These are phyloP conservation scores for Jaltomata sinuosa DNA, from an alignment of 257 asterid species.

Conservation along the genomic window DNA sequence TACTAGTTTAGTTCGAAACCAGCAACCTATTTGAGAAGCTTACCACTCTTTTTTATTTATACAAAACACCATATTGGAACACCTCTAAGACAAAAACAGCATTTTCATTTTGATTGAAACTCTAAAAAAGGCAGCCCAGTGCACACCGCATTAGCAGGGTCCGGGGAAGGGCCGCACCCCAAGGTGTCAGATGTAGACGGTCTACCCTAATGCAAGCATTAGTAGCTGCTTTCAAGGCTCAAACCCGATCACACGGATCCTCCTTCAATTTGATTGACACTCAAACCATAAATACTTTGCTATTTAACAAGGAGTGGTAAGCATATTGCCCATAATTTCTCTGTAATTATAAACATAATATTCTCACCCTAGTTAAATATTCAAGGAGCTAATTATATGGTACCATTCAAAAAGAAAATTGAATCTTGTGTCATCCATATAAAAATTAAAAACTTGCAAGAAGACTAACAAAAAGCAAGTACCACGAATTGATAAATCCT, in stretches of 20 bases:
- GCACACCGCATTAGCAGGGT: neutral
- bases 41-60: neutral
- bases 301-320: neutral
- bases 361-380: neutral
- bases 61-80: neutral
- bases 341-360: no score
- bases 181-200: no score
- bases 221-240: no score
- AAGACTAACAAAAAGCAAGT: neutral
- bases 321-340: neutral
- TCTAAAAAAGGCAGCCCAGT: neutral
- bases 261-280: neutral
- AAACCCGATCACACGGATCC: no score
- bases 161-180: no score
- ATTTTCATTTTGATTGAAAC: neutral
- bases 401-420: neutral
- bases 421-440: neutral
- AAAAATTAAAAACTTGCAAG: neutral
- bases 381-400: neutral
- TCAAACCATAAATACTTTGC: neutral
- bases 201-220: no score
- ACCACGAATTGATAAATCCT: neutral
- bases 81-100: neutral
- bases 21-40: neutral
- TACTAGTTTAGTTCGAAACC: neutral